Evolutionary conservation across 345 rosid species (phyloP), one percentile per base, ranked within the genome.

Genomic region (Ceriops tagal): DNA sequence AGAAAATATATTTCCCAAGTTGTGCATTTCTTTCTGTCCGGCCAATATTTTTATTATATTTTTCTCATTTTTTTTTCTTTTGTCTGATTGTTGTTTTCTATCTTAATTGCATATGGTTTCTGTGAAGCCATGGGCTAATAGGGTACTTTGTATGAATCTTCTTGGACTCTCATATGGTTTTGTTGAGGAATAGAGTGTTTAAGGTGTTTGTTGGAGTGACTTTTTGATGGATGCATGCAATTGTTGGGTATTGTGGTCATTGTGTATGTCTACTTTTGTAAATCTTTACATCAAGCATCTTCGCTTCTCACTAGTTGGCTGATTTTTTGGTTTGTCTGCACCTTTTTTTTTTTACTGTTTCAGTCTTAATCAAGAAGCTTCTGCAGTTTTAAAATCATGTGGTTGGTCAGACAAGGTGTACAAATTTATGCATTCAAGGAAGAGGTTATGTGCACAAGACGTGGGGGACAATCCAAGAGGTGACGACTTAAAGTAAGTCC

Each of bases 331-430:
- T 59, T 5, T 34, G 19, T 27, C 31, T 5, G 2, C 59, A 56
- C 26, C 26, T 13, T n/a, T 24, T 24, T 30, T 53, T 34, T 37
- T 10, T 70, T n/a, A 35, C 56, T 71, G 46, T 71, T 60, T 57
- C 90, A 96, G 99, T 61, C 75, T 96, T 72, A 57, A 78, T 81
- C 84, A 83, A 64, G 78, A 92, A 60, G 91, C 92, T 49, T 72
- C 73, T 37, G 76, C 87, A 57, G 78, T 78, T 70, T 76, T 96
- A 84, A 82, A 62, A 78, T 78, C 90, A 13, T 89, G 89, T 39
- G 93, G 92, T 60, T 96, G 97, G 95, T 81, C 68, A 46, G 83
- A 81, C 59, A 74, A 90, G 56, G 92, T 89, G 26, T 77, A 67
- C 8, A 68, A 70, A 65, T 86, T 80, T 77, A 90, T 96, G 97